These are phyloP conservation scores for Erucastrum elatum DNA, from an alignment of 345 rosid genomes.

Conservation along the genomic window DNA sequence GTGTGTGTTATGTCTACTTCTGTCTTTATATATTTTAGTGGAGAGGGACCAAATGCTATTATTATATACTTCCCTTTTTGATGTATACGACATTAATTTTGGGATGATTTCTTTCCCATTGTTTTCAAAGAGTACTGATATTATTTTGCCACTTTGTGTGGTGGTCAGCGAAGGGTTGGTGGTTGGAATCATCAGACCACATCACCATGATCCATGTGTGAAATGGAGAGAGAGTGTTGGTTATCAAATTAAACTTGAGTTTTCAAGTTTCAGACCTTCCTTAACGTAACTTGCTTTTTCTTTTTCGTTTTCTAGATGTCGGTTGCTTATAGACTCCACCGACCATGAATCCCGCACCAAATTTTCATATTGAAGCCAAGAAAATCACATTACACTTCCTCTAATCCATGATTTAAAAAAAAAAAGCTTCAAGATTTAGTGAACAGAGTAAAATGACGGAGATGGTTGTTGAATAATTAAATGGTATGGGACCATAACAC, in stretches of 20 bases:
- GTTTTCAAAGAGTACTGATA: neutral
- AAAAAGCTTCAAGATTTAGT: neutral
- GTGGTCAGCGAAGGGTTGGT: neutral
- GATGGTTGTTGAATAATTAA: neutral
- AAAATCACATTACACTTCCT: neutral
- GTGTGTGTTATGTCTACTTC: neutral
- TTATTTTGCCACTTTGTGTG: conserved; percentile 7
- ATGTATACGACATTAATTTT: neutral
- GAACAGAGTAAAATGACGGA: neutral
- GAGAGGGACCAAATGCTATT: neutral
- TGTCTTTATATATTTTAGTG: neutral
- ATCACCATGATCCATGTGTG: neutral
- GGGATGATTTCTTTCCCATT: neutral
- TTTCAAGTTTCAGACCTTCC: neutral
- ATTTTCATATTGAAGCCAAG: neutral
- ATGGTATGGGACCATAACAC: conserved; percentile 3
- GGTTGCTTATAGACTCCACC: neutral
- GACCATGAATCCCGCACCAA: neutral
- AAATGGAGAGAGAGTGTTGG: neutral
- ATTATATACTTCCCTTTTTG: neutral
- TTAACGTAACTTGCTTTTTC: neutral
- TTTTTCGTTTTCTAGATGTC: no score
- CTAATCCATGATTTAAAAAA: no score
- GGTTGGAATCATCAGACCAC: neutral
- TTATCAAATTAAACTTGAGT: neutral